phyloP scores from a whole-genome alignment of 495 filamentous ascomycete genomes.

The Penicillium daleae region DNA sequence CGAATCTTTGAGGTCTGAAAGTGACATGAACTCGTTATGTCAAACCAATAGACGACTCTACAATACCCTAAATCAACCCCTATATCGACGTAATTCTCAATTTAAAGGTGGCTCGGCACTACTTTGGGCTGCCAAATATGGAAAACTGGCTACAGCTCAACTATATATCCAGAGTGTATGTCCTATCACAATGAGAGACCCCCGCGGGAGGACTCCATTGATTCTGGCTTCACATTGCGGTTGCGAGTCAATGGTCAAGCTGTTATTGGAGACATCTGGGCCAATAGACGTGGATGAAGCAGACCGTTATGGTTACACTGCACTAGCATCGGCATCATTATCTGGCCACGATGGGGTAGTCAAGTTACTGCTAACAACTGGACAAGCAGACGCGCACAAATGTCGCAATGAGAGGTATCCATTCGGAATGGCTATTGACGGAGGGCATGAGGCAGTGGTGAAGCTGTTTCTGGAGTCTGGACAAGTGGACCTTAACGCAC shows the following conservation, averaged over 20 bases:
- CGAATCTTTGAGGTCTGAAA: background rate
- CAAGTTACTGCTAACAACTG: background rate
- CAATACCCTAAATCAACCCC: background rate
- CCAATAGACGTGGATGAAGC: too few species aligned
- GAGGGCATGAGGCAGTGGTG: background rate
- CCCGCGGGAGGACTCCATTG: too few species aligned
- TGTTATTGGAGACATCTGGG: too few species aligned
- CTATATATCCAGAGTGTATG: background rate
- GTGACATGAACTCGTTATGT: background rate
- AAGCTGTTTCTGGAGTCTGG: background rate
- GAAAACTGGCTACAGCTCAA: background rate
- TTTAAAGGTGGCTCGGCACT: background rate
- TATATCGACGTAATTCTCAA: background rate
- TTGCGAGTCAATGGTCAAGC: too few species aligned
- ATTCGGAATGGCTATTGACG: conserved; percentile 10
- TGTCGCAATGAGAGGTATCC: too few species aligned
- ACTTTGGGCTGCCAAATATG: background rate
- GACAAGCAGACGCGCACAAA: background rate
- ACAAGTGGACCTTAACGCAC: background rate
- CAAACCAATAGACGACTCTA: background rate
- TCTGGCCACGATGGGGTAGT: conserved; percentile 3
- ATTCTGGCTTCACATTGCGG: too few species aligned
- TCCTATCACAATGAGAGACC: too few species aligned
- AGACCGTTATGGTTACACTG: conserved; percentile 18
- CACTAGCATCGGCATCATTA: conserved; percentile 1